Conservation (phyloP, 768 basidiomycete species). For the Lactifluus echinatus region DNA sequence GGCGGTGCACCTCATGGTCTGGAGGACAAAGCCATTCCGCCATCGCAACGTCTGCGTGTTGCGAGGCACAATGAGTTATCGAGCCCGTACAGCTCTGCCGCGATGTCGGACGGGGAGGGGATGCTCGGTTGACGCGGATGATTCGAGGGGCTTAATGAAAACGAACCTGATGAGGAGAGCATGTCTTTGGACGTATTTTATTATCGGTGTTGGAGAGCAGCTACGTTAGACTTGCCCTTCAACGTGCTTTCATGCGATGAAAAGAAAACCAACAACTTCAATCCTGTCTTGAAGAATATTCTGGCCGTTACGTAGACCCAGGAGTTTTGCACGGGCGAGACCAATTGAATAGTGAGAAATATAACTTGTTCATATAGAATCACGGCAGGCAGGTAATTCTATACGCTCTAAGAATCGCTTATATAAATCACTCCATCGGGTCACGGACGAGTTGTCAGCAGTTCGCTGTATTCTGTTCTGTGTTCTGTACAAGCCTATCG, state of each 20-base stretch:
- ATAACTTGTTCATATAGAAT: too few species aligned
- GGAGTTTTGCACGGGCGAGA: too few species aligned
- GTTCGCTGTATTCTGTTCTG: too few species aligned
- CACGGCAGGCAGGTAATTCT: not conserved
- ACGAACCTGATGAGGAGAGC: not conserved
- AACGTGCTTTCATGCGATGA: not conserved
- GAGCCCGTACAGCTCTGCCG: conserved; percentile 28
- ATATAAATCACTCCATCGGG: not conserved
- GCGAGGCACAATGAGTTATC: conserved; percentile 31
- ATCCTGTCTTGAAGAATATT: too few species aligned
- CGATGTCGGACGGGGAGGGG: conserved; percentile 29
- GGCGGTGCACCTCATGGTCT: conserved; percentile 46
- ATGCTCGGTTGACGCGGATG: conserved; percentile 26
- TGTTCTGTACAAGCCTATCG: too few species aligned
- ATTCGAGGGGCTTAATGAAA: not conserved
- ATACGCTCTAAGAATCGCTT: not conserved
- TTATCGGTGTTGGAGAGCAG: not conserved
- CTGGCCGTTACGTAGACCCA: too few species aligned
- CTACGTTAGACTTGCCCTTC: not conserved
- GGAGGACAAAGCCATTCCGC: conserved; percentile 40
- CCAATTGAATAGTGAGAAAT: too few species aligned
- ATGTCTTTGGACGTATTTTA: not conserved
- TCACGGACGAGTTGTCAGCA: not conserved
- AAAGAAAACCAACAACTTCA: too few species aligned
- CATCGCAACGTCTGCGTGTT: conserved; percentile 40